Evolutionary conservation across 768 basidiomycete species (phyloP), one percentile per base, ranked within the genome.

Genomic region (Lentinula raphanica): DNA sequence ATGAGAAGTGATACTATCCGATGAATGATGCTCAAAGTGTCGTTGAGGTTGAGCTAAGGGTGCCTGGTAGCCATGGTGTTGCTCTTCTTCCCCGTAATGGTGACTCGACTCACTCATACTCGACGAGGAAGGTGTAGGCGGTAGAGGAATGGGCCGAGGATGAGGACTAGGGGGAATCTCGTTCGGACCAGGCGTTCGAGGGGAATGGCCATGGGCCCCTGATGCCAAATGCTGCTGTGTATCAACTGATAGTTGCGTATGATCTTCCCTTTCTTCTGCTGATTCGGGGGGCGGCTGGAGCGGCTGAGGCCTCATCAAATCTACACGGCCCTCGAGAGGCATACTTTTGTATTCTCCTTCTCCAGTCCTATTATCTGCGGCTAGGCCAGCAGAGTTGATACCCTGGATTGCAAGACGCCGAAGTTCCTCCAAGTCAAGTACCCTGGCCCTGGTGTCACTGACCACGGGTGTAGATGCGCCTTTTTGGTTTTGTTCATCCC

Each of bases 281-380:
- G 28, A 39, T 32, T 12, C 36, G 28, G 62, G 56, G 27, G 63
- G 63, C 58, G 65, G 71, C 50, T 69, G 56, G 27, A 63, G 63
- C 58, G 65, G 71, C 50, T 69, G 67, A 3, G 83, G 88, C 56
- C 87, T 83, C 79, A 97, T 88, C 64, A 98, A 76, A 67, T 96
- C 93, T 56, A 95, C 78, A 48, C 94, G 86, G 5, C 94, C 94
- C 58, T 92, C 88, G 21, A 97, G 76, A 15, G 95, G 95, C 72
- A 98, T 71, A 51, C 82, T 87, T 57, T 76, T 79, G 68, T 97
- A 98, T 62, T 85, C 80, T 32, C 91, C 92, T 66, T 88, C 83
- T 5, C 79, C 79, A 13, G 64, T 39, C 46, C 55, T 63, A 19
- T 62, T 58, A 25, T 65, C 61, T 9, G 58, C 19, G 13, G 60